Evolutionary conservation across 176 grass and related monocot species (phyloP), one percentile per base, ranked within the genome.

Genomic region (Elaeis guineensis): DNA sequence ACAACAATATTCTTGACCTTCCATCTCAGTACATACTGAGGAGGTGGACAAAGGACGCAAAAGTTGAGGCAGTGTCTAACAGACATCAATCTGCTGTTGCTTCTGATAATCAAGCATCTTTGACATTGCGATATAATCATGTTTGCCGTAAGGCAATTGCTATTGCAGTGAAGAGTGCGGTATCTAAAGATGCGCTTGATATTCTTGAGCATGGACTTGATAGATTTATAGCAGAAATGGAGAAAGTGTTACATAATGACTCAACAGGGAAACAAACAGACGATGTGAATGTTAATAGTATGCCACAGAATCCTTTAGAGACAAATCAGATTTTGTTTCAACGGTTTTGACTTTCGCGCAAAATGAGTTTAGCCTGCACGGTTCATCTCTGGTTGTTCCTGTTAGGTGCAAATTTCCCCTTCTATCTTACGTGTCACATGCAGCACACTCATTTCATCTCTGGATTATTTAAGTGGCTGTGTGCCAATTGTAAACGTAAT

Each of bases 1-100:
- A 84, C 60, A 84, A 84, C 50, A 71, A 84, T 26, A 79, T 84
- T 65, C 72, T 84, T 28, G 58, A 77, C 56, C 68, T 77, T 21
- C 78, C 58, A 15, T 19, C 51, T 9, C 63, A 25, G 30, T 81
- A 69, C 58, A 63, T 75, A 56, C 19, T 75, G 52, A 78, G 65
- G 44, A 63, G 65, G 50, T 81, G 78, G 78, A 81, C 57, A 4
- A 81, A 75, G 32, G 64, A 56, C 25, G 78, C 65, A 4, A 81
- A 81, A 58, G 71, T 75, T 69, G 71, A 62, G 51, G 19, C n/a
- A 53, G 24, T n/a, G 52, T 12, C 24, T 35, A 35, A 19, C 35
- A 29, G 57, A 52, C 25, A 57, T 58, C 52, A 50, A 6, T 18
- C 58, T 6, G n/a, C 44, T 26, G 19, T 53, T 26, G 71, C n/a